phyloP scores from a whole-genome alignment of 768 basidiomycete species.

The Lactarius sanguifluus region DNA sequence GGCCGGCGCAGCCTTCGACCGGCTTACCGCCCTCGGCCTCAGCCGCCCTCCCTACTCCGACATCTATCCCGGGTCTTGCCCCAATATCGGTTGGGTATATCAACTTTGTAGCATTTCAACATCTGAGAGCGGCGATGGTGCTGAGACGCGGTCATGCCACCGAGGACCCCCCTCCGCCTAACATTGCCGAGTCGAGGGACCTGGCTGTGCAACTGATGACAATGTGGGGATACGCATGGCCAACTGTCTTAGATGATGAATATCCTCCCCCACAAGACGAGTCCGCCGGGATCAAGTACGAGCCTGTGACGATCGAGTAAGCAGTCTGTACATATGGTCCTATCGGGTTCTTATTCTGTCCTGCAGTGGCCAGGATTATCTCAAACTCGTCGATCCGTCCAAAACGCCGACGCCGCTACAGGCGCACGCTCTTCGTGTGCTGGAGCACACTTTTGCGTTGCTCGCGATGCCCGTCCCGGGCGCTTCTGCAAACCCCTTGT shows the following conservation, averaged over 20 bases:
- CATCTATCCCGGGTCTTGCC: conserved; percentile 21
- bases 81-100: conserved; percentile 25
- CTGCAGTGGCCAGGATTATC: conserved; percentile 28
- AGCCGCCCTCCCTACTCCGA: conserved; percentile 8
- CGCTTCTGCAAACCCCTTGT: conserved; percentile 4
- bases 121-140: conserved; percentile 13
- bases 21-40: background rate
- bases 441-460: conserved; percentile 28
- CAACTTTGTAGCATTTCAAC: conserved; percentile 22
- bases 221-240: conserved; percentile 44
- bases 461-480: conserved; percentile 21
- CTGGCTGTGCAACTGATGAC: conserved; percentile 36
- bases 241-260: conserved; percentile 43
- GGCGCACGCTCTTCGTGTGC: conserved; percentile 26
- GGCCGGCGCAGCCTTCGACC: conserved; percentile 3
- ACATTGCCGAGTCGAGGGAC: conserved; percentile 27
- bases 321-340: background rate
- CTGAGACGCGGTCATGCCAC: conserved; percentile 32
- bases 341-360: background rate
- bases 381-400: conserved; percentile 24
- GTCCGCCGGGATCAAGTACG: conserved; percentile 27
- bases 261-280: conserved; percentile 24
- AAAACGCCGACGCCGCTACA: conserved; percentile 27
- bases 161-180: conserved; percentile 31
- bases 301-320: conserved; percentile 24